Conservation (phyloP, 2,329 filamentous ascomycete genomes). For the Whalleya microplaca region DNA sequence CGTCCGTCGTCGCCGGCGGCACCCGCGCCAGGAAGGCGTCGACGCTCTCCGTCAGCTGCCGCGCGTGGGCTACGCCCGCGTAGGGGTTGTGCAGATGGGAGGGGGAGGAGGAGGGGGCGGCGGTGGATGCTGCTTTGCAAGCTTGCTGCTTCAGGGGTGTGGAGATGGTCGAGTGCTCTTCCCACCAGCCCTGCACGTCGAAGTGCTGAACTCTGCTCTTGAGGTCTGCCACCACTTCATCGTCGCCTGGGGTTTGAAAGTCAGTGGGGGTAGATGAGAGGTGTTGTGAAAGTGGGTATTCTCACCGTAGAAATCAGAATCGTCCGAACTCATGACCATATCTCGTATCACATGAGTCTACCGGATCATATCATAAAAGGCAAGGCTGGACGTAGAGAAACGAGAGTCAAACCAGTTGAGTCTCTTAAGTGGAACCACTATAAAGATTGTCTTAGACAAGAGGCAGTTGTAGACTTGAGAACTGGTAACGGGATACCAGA, state of each 20-base stretch:
- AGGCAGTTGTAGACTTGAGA: not conserved
- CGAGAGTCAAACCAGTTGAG: not conserved
- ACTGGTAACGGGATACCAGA: not conserved
- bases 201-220: conserved; percentile 55
- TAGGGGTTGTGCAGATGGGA: conserved; percentile 61
- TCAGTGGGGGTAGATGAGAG: conserved; percentile 12
- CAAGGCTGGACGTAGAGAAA: not conserved
- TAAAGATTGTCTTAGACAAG: not conserved
- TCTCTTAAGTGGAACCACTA: not conserved
- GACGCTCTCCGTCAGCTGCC: conserved; percentile 67
- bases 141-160: conserved; percentile 30
- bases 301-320: conserved; percentile 62
- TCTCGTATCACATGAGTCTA: conserved; percentile 1
- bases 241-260: conserved; percentile 52
- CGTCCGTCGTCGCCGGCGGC: conserved; percentile 65
- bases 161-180: conserved; percentile 24
- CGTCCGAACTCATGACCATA: conserved; percentile 47
- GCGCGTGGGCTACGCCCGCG: conserved; percentile 56
- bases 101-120: too few species aligned
- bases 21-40: conserved; percentile 69
- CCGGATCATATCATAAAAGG: not conserved
- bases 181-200: conserved; percentile 55
- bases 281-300: not conserved
- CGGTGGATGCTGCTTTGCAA: conserved; percentile 9
- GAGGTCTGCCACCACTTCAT: conserved; percentile 50